These are phyloP conservation scores for Plasmodium berghei DNA, from an alignment of 169 alveolate species.

Conservation along the genomic window DNA sequence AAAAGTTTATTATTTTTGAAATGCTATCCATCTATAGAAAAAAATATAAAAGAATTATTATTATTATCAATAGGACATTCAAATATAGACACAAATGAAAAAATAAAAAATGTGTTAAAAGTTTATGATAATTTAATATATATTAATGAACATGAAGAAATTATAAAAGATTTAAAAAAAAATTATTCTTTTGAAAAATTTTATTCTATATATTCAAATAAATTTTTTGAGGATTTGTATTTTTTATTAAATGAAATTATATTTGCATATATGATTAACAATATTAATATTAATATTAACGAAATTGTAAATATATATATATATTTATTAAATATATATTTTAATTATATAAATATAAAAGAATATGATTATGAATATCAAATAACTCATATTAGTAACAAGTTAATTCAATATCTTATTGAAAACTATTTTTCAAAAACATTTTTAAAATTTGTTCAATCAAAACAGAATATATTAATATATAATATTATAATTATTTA, in stretches of 20 bases:
- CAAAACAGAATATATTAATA: conserved; percentile 3
- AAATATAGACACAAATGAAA: conserved; percentile 31
- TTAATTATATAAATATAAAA: background rate
- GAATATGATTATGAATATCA: conserved; percentile 10
- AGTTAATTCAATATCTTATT: conserved; percentile 13
- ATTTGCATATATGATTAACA: conserved; percentile 13
- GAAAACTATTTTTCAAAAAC: conserved; percentile 25
- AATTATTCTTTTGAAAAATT: conserved; percentile 1
- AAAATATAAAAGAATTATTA: conserved; percentile 29
- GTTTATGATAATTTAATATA: conserved; percentile 31
- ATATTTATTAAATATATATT: background rate
- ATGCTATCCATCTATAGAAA: conserved; percentile 15
- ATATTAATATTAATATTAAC: background rate
- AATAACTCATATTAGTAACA: conserved; percentile 9
- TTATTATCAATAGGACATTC: conserved; percentile 6
- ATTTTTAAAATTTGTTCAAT: conserved; percentile 35
- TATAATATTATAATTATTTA: conserved; percentile 44
- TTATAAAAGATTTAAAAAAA: conserved; percentile 25
- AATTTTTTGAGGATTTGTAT: conserved; percentile 50
- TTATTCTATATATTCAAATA: conserved; percentile 17
- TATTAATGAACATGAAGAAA: conserved; percentile 63
- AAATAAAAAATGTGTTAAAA: conserved; percentile 14
- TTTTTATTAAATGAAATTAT: conserved; percentile 25
- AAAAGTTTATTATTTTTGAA: conserved; percentile 31
- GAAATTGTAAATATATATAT: conserved; percentile 17